A percentile compares a stretch with the other conserved stretches of the same genome.
Conservation (phyloP, 2,329 filamentous ascomycete species). For the Stachybotrys elegans region DNA sequence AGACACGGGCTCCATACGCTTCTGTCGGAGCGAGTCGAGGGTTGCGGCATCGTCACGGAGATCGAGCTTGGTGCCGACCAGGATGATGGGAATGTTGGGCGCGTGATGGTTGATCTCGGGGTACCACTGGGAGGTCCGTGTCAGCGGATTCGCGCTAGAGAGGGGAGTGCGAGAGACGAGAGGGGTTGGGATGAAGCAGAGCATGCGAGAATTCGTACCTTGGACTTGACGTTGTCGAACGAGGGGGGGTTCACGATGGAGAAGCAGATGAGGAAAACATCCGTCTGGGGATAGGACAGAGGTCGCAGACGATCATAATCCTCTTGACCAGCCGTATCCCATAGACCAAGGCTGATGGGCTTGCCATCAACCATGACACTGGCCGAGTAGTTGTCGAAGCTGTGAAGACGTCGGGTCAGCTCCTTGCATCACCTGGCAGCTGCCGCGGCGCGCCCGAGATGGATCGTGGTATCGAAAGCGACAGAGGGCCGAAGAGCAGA, state of each 20-base stretch:
- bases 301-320: slow-evolving; percentile 95
- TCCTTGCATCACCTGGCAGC: slow-evolving; percentile 2
- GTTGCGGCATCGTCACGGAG: slow-evolving; percentile 84
- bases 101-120: slow-evolving; percentile 97
- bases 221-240: slow-evolving; percentile 98
- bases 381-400: slow-evolving; percentile 98
- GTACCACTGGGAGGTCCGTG: slow-evolving; percentile 64
- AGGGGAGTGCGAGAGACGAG: background rate
- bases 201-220: slow-evolving; percentile 59
- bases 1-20: slow-evolving; percentile 95
- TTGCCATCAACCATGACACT: slow-evolving; percentile 99
- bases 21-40: slow-evolving; percentile 74
- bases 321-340: slow-evolving; percentile 98
- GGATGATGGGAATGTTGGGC: slow-evolving; percentile 90
- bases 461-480: too few species aligned
- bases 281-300: slow-evolving; percentile 95
- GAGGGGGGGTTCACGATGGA: slow-evolving; percentile 96
- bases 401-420: slow-evolving; percentile 31
- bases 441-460: too few species aligned
- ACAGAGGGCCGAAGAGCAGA: too few species aligned
- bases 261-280: slow-evolving; percentile 98
- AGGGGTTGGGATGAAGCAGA: too few species aligned
- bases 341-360: slow-evolving; percentile 91
- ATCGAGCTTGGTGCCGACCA: slow-evolving; percentile 96
- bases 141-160: slow-evolving; percentile 10